These are phyloP conservation scores for Manihot esculenta DNA, from an alignment of 441 rosid genomes.

Conservation along the genomic window DNA sequence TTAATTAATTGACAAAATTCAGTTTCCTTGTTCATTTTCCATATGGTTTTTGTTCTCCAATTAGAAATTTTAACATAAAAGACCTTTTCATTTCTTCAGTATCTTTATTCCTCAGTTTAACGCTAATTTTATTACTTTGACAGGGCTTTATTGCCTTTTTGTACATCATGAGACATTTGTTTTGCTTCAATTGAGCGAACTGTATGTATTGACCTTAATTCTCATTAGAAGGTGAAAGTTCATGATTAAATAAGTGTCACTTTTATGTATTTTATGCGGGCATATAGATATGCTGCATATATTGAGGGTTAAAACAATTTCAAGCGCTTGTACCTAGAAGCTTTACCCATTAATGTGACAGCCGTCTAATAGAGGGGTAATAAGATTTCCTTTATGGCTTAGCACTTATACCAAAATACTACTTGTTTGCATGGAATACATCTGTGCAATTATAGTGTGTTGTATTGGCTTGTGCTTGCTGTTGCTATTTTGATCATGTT, in stretches of 20 bases:
- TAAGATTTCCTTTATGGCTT: background rate
- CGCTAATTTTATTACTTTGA: background rate
- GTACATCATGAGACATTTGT: background rate
- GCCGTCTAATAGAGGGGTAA: background rate
- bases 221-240: background rate
- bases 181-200: background rate
- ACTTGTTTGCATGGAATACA: background rate
- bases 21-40: background rate
- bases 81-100: background rate
- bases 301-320: background rate
- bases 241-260: background rate
- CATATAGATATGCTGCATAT: background rate
- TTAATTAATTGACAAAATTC: background rate
- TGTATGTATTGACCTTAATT: background rate
- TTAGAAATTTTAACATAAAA: background rate
- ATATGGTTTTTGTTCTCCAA: background rate
- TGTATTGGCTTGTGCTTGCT: background rate
- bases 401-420: background rate
- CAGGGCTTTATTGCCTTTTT: background rate
- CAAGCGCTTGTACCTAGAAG: background rate
- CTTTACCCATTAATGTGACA: background rate
- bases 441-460: too few species aligned
- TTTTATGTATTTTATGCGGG: background rate
- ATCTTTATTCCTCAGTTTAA: background rate
- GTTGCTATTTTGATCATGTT: background rate